These are phyloP conservation scores for Phialocephala subalpina DNA, from an alignment of 2,329 filamentous ascomycete genomes.

Conservation along the genomic window DNA sequence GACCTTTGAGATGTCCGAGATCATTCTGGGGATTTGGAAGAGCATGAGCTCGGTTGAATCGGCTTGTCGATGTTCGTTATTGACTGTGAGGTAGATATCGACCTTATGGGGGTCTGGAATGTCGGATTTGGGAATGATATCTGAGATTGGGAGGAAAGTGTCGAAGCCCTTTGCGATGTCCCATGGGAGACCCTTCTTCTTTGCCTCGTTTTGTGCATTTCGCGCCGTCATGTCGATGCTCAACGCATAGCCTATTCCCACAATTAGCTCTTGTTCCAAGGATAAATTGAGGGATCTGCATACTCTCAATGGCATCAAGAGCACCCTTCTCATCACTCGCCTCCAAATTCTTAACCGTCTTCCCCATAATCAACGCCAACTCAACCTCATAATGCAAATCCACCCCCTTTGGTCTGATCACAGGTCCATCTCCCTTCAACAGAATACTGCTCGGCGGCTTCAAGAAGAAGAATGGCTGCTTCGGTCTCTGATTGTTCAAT, in stretches of 20 bases:
- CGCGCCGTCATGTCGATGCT: slow-evolving; percentile 98
- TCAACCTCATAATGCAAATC: slow-evolving; percentile 96
- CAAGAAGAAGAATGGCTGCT: slow-evolving; percentile 98
- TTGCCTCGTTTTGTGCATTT: slow-evolving; percentile 95
- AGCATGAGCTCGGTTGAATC: slow-evolving; percentile 96
- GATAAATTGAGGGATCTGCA: slow-evolving; percentile 35
- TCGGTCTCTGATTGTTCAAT: slow-evolving; percentile 85
- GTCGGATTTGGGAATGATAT: slow-evolving; percentile 78
- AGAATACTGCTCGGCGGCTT: slow-evolving; percentile 92
- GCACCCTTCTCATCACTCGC: slow-evolving; percentile 78
- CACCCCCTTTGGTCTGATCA: slow-evolving; percentile 83
- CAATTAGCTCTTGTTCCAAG: slow-evolving; percentile 19
- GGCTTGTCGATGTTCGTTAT: slow-evolving; percentile 78
- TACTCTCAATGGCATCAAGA: slow-evolving; percentile 82
- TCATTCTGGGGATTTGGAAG: slow-evolving; percentile 84
- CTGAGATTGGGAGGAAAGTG: slow-evolving; percentile 90
- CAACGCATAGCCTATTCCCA: slow-evolving; percentile 76
- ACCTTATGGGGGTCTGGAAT: slow-evolving; percentile 90
- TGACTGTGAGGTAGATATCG: slow-evolving; percentile 86
- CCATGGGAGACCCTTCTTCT: slow-evolving; percentile 97
- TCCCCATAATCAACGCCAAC: slow-evolving; percentile 88
- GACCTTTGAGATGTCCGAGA: slow-evolving; percentile 92
- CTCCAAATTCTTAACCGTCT: slow-evolving; percentile 77
- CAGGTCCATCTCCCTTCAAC: slow-evolving; percentile 77
- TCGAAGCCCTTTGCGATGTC: slow-evolving; percentile 97